phyloP scores from a whole-genome alignment of 805 yeast genomes.

The Kodamaea kaohsiungensis region DNA sequence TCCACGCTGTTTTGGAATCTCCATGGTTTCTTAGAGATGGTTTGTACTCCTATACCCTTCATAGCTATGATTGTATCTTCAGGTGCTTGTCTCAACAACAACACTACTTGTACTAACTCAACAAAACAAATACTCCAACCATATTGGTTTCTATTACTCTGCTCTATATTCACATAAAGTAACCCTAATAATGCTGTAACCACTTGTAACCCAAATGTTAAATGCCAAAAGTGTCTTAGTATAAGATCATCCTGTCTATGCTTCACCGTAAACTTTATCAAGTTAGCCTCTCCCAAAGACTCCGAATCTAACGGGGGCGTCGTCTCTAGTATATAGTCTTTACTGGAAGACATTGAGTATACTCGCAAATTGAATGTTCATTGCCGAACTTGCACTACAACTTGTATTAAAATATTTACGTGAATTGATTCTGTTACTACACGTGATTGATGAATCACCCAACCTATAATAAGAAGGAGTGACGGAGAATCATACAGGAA shows the following conservation, averaged over 20 bases:
- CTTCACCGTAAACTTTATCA: constrained; percentile 21
- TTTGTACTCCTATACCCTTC: constrained; percentile 49
- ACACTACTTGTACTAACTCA: constrained; percentile 6
- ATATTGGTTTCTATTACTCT: neutral
- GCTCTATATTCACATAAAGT: neutral
- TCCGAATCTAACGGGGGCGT: constrained; percentile 19
- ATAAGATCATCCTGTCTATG: constrained; percentile 9
- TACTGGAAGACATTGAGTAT: constrained; percentile 28
- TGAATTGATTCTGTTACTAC: neutral
- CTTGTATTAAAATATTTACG: neutral
- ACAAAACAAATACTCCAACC: neutral
- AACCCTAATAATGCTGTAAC: neutral
- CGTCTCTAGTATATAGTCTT: constrained; percentile 31
- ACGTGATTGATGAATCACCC: constrained; percentile 6
- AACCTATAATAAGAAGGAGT: too few species aligned
- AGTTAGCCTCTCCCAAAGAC: constrained; percentile 7
- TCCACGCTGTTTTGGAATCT: constrained; percentile 22
- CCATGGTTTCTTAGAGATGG: constrained; percentile 29
- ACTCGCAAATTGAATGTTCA: neutral
- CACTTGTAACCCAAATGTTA: constrained; percentile 6
- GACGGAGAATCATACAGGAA: too few species aligned
- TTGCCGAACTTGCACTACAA: neutral
- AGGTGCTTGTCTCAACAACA: constrained; percentile 32
- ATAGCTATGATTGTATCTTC: constrained; percentile 46
- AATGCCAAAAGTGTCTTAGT: constrained; percentile 5